Base-by-base conservation (phyloP, 2,329 filamentous ascomycete genomes). In the Aspergillus fumigatiaffinis region DNA sequence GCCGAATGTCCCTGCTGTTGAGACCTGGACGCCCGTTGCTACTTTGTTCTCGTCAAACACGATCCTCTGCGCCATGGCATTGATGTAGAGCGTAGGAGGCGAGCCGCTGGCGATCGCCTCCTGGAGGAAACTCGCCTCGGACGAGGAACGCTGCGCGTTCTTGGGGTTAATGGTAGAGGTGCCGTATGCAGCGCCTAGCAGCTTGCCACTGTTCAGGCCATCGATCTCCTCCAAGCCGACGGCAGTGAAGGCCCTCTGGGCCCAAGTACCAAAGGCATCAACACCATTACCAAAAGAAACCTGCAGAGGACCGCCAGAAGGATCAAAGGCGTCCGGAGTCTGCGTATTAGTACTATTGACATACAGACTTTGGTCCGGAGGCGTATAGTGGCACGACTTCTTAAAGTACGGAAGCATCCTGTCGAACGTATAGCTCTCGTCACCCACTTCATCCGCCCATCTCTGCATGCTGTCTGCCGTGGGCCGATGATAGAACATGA, bases 371-470 rank as follows among this genome's bases (percentile, higher is more conserved):
- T 51, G 53, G 6, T 62, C 54, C 35, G 71, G 70, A 14, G 65
- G 62, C 9, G 68, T 71, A 44, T 68, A 73, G 25, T 67, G 60
- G 4, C 62, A 49, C 2, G 60, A 64, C 52, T 65, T 69, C 49
- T 69, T 56, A 48, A 62, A 72, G 47, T 64, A 73, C 4, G 67
- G 68, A 2, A 68, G 58, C 20, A 68, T 57, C 5, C 63, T 61
- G n/a, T 66, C 62, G 25, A 63, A 72, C 7, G 58, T 60, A 50
- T 69, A 73, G 54, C 62, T 68, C n/a, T 65, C 50, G 49, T 76
- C 74, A 3, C 62, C 70, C 6, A 76, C 72, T 32, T 66, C 60
- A 47, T 76, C 66, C 0, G 73, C 73, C 74, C 74, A 76, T 50
- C 55, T 55, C 51, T 71, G 63, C 55, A 73, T 65, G 17, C 66